Base-by-base conservation (phyloP, 2,329 filamentous ascomycete genomes). In the Rutstroemia sp. region DNA sequence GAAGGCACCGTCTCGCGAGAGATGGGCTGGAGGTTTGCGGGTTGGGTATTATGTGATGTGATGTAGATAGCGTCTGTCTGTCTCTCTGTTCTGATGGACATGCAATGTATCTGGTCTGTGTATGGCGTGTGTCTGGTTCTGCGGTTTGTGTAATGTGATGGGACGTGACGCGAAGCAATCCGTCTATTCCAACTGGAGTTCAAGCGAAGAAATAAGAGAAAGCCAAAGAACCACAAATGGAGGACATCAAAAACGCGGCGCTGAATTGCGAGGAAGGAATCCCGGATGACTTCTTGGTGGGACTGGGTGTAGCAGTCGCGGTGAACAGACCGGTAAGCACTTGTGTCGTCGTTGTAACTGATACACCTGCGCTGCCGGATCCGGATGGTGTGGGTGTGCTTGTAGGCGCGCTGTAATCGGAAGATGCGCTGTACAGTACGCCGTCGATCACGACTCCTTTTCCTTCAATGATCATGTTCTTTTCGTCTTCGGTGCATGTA, bases 391-490 rank as follows among this genome's bases (percentile, higher is more conserved):
- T 61, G 16, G 60, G 45, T 30, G 64, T 60, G 9, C 60, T 58
- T 8, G 42, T 52, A 17, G 54, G 50, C 9, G 63, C 64, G 42
- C 60, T 67, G 72, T 73, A 78, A 57, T 77, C 74, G 16, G 67
- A 69, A 10, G 68, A 65, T 2, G 69, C 70, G 37, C 65, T 64
- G 60, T 79, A 79, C 64, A 82, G 73, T 19, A 86, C 73, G 7
- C 82, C 84, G 60, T 84, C 82, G 61, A 83, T 76, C 45, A 86
- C 75, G 2, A 78, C 73, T 0, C 83, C 86, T 34, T 78, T 65
- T 3, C 76, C 75, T 1, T 70, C 69, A 7, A 72, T 64, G 48
- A 83, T 75, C 58, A 73, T 76, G 25, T 74, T 65, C 4, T 73
- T 72, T 63, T 82, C 73, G 1, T 80, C 76, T 5, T 73, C 65